Evolutionary conservation across 148 eudicot species (phyloP).

Genomic region (Nepenthes mirabilis): DNA sequence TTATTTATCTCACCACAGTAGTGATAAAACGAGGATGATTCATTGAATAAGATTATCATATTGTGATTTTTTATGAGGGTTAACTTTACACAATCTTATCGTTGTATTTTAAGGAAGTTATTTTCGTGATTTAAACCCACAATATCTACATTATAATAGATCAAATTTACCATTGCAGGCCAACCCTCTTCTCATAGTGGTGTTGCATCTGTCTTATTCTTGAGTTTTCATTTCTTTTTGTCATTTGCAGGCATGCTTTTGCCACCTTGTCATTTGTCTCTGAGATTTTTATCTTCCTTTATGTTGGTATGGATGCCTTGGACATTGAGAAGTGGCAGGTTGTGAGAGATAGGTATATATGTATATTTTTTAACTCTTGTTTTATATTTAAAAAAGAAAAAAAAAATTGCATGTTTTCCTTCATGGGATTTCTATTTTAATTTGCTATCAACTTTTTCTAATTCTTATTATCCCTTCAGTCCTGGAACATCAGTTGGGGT

Average conservation of each 20-base stretch:
- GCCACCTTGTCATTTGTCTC: slow-evolving; percentile 32
- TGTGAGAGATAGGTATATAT: slow-evolving; percentile 27
- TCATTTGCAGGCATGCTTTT: slow-evolving; percentile 37
- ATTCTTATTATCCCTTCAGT: slow-evolving; percentile 18
- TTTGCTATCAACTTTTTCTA: neutral
- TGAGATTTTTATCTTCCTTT: slow-evolving; percentile 30
- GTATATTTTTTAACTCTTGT: neutral
- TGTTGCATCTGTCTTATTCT: neutral
- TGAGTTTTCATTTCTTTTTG: slow-evolving; percentile 3
- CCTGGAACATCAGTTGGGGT: slow-evolving; percentile 46
- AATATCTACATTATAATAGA: neutral
- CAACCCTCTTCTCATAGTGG: neutral
- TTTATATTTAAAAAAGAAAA: neutral
- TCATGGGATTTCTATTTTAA: neutral
- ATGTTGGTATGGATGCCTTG: slow-evolving; percentile 34
- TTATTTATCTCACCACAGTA: too few species aligned
- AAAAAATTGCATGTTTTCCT: neutral
- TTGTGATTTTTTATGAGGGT: too few species aligned
- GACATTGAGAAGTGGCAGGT: slow-evolving; percentile 25
- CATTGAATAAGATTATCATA: too few species aligned
- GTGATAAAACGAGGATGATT: too few species aligned
- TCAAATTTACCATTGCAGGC: neutral
- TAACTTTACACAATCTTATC: too few species aligned
- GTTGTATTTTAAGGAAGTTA: too few species aligned
- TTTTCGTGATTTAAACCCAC: too few species aligned